Conservation (phyloP, 495 filamentous ascomycete genomes). For the Lasiosphaeria miniovina region DNA sequence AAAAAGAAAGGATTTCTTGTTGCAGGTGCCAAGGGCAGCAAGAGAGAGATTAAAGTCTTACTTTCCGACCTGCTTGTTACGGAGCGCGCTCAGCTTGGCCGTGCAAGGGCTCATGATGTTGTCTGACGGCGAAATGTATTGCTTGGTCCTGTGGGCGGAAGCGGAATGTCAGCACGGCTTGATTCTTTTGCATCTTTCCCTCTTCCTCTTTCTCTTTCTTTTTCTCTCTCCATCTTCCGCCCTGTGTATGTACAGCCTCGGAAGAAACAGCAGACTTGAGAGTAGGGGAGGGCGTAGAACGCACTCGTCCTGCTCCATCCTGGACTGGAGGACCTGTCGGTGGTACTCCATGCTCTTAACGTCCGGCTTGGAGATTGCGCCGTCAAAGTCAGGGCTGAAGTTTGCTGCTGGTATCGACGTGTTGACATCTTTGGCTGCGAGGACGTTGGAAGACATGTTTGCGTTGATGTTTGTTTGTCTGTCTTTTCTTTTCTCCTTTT, state of each 20-base stretch:
- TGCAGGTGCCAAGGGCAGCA: background rate
- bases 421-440: conserved; percentile 60
- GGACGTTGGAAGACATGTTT: conserved; percentile 43
- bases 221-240: background rate
- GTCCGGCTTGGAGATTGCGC: conserved; percentile 35
- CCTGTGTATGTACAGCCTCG: background rate
- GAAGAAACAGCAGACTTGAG: background rate
- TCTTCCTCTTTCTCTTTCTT: background rate
- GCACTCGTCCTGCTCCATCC: conserved; percentile 68
- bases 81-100: conserved; percentile 81
- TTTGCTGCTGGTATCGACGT: conserved; percentile 30
- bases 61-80: conserved; percentile 75
- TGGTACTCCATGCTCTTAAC: conserved; percentile 75
- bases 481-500: conserved; percentile 1
- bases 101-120: conserved; percentile 90
- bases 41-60: conserved; percentile 23
- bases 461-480: background rate
- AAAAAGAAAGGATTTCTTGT: background rate
- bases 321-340: conserved; percentile 69
- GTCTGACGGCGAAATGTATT: conserved; percentile 89
- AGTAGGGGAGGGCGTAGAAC: conserved; percentile 9
- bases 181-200: background rate
- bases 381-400: conserved; percentile 22
- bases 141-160: conserved; percentile 41
- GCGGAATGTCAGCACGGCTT: background rate